Evolutionary conservation across 495 filamentous ascomycete species (phyloP).

Genomic region (Elaphomyces granulatus): DNA sequence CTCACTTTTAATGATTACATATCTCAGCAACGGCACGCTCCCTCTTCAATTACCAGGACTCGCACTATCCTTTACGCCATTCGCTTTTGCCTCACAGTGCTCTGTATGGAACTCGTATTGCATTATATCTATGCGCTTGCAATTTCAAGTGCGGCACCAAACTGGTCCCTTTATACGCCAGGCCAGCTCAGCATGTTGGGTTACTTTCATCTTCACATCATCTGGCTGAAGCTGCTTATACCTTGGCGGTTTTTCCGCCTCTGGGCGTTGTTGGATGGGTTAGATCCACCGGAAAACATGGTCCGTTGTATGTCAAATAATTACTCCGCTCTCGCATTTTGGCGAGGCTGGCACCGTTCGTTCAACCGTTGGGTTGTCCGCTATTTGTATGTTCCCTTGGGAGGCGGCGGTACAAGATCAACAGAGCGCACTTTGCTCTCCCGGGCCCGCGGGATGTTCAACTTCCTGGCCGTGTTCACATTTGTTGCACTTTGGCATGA

Average conservation of each 20-base stretch:
- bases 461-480: conserved; percentile 79
- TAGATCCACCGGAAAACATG: conserved; percentile 98
- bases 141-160: conserved; percentile 66
- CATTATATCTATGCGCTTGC: conserved; percentile 91
- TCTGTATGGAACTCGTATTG: conserved; percentile 88
- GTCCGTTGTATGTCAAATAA: conserved; percentile 93
- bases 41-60: conserved; percentile 46
- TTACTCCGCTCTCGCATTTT: conserved; percentile 83
- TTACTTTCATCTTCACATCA: conserved; percentile 92
- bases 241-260: conserved; percentile 97
- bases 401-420: conserved; percentile 38
- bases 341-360: conserved; percentile 88
- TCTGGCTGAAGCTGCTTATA: conserved; percentile 95
- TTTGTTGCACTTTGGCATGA: conserved; percentile 99
- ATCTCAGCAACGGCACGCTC: conserved; percentile 61
- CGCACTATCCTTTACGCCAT: conserved; percentile 68
- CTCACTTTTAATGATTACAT: conserved; percentile 98
- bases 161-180: conserved; percentile 75
- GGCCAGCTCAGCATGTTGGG: conserved; percentile 82
- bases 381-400: conserved; percentile 89
- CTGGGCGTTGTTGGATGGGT: conserved; percentile 76
- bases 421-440: conserved; percentile 13
- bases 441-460: conserved; percentile 36
- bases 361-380: conserved; percentile 90
- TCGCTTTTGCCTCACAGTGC: conserved; percentile 64